phyloP scores from a whole-genome alignment of 257 asterid species.

The Penstemon davidsonii region DNA sequence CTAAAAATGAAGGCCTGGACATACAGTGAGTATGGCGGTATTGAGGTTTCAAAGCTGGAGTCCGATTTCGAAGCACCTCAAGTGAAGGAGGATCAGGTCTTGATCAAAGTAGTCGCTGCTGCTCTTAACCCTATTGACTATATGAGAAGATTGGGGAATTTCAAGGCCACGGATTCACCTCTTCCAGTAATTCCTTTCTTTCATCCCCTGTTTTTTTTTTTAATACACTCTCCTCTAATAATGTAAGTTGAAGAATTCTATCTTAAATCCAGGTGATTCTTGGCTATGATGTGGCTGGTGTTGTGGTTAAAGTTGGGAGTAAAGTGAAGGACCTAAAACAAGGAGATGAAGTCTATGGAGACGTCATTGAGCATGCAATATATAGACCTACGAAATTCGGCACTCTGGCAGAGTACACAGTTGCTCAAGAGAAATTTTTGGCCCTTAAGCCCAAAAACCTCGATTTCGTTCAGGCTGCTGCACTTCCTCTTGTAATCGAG shows the following conservation, averaged over 20 bases:
- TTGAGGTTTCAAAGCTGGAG: constrained; percentile 69
- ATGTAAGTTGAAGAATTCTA: not conserved
- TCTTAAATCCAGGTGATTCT: constrained; percentile 62
- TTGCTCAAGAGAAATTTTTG: constrained; percentile 81
- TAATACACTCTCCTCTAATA: too few species aligned
- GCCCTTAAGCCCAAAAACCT: constrained; percentile 76
- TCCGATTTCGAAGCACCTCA: constrained; percentile 58
- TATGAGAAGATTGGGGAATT: constrained; percentile 79
- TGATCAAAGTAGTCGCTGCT: constrained; percentile 83
- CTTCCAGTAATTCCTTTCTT: constrained; percentile 62
- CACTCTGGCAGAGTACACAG: constrained; percentile 80
- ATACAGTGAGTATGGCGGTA: constrained; percentile 72
- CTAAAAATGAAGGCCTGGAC: constrained; percentile 75
- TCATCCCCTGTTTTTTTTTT: not conserved
- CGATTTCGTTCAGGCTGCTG: constrained; percentile 74
- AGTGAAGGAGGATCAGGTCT: constrained; percentile 68
- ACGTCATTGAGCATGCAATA: constrained; percentile 72
- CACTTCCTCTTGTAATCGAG: constrained; percentile 85
- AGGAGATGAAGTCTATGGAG: constrained; percentile 92
- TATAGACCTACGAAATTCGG: constrained; percentile 81
- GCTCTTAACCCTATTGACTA: constrained; percentile 88
- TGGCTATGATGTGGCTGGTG: constrained; percentile 94
- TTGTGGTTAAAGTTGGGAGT: constrained; percentile 83
- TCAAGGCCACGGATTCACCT: constrained; percentile 89
- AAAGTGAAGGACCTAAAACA: constrained; percentile 70